Evolutionary conservation across 1,139 yeast species (phyloP), one percentile per base, ranked within the genome.

Genomic region (Saccharomyces hybrid): DNA sequence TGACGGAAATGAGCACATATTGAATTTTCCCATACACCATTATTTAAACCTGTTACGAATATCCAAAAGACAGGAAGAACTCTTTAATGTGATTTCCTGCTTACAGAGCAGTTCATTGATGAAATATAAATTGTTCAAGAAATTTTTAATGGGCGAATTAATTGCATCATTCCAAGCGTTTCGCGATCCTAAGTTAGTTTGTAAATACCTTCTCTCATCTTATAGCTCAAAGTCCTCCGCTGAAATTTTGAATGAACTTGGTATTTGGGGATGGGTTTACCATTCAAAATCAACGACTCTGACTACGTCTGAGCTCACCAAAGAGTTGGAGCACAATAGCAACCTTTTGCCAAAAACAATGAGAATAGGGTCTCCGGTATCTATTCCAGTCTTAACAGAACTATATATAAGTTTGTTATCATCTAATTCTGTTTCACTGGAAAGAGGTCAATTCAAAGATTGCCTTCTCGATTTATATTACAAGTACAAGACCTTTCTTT

Each of bases 401-500:
- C 50, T 66, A 4, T 67, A 67, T 55, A 46, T 56, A n/a, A 57
- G 56, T 5, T 41, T 64, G 4, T 48, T 63, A 24, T 51, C 58
- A 26, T 53, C 57, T 1, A 53, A 54, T 48, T 54, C 57, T 11
- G 51, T 52, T 44, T 52, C 51, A 2, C 38, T 64, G 52, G 44
- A 51, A 11, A 49, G 31, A 2, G 56, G 54, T 7, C 57, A 59
- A 31, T 64, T 57, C 46, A 56, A 55, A 32, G 55, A 55, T 21
- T 50, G 61, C 4, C 24, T 66, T 3, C 27, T 65, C 3, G 55
- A 55, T 16, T 52, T 67, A 4, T 68, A 62, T 49, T 41, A 55
- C n/a, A 57, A 58, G 2, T 67, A 65, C 51, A 59, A 49, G 26
- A 28, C 38, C 5, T 55, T 54, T 11, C 41, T 61, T 50, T 47